Base-by-base conservation (phyloP, 345 rosid species). In the Salix suchowensis region DNA sequence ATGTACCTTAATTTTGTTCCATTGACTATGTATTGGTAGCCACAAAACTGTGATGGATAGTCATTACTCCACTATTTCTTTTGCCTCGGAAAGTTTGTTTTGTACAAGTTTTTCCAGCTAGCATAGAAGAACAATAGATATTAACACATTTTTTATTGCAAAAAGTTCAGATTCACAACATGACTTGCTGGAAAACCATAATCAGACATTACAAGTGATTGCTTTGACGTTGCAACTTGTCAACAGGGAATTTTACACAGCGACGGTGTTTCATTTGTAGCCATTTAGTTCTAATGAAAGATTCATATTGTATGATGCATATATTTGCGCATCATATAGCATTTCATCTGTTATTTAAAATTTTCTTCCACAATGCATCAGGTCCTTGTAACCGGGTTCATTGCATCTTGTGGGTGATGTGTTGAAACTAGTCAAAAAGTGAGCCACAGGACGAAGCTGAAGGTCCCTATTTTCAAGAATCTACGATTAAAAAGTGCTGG, bases 361-460 rank as follows among this genome's bases (percentile, higher is more conserved):
- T 36, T 80, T 68, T 36, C 7, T 21, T 37, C 36, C 67, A 48
- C 67, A 68, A 75, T 52, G 67, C 42, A 55, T 76, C 83, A 91
- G 98, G 97, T 96, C 69, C 92, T 96, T 44, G 95, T 96, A 40
- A 86, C 97, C 97, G 0, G 97, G 98, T 34, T 96, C 99, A 5
- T 84, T 93, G 75, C 97, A 93, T 79, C 97, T 96, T 28, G 92
- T 96, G 73, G 99, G 99, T 44, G 99, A 96, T 77, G 90, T 91
- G 44, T 77, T 96, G 85, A 88, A 88, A 88, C 83, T 91, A 72
- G 74, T 96, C 78, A 96, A 75, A 84, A 91, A 87, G 82, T 88
- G 87, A 91, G 62, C 36, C 65, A 8, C n/a, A 9, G 15, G 42
- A 36, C 19, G 5, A 23, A 39, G 32, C 19, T 42, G 14, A 71